phyloP scores from a whole-genome alignment of 768 basidiomycete genomes.

The Paxillus rubicundulus region DNA sequence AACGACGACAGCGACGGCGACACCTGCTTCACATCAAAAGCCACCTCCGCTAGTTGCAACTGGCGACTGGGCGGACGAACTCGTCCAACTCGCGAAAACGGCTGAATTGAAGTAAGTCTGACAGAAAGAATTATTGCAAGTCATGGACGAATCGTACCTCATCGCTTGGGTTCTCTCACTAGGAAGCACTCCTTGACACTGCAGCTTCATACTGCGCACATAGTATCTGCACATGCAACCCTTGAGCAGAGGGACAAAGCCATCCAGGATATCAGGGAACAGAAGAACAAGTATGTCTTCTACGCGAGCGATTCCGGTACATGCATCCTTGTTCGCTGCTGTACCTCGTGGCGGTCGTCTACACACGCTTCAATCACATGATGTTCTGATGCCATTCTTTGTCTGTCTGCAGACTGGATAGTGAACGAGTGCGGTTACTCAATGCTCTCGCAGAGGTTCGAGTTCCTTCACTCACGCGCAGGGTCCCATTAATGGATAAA shows the following conservation, averaged over 20 bases:
- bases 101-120: slow-evolving; percentile 80
- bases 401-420: slow-evolving; percentile 55
- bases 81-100: slow-evolving; percentile 82
- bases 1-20: slow-evolving; percentile 13
- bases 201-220: slow-evolving; percentile 85
- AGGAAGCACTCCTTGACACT: slow-evolving; percentile 84
- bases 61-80: slow-evolving; percentile 85
- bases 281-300: slow-evolving; percentile 71
- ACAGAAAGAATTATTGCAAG: neutral
- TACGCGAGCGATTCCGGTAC: slow-evolving; percentile 1
- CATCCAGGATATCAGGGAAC: slow-evolving; percentile 78
- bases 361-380: slow-evolving; percentile 3
- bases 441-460: slow-evolving; percentile 67
- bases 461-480: slow-evolving; percentile 8
- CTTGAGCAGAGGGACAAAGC: slow-evolving; percentile 76
- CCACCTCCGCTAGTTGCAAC: slow-evolving; percentile 66
- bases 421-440: slow-evolving; percentile 67
- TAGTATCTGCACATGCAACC: slow-evolving; percentile 77
- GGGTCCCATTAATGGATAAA: slow-evolving; percentile 9
- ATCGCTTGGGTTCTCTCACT: neutral
- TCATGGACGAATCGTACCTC: neutral
- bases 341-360: neutral
- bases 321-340: neutral
- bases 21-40: slow-evolving; percentile 22
- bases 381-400: slow-evolving; percentile 13